Conservation (phyloP, 2,329 filamentous ascomycete genomes). For the Neofusicoccum ribis region DNA sequence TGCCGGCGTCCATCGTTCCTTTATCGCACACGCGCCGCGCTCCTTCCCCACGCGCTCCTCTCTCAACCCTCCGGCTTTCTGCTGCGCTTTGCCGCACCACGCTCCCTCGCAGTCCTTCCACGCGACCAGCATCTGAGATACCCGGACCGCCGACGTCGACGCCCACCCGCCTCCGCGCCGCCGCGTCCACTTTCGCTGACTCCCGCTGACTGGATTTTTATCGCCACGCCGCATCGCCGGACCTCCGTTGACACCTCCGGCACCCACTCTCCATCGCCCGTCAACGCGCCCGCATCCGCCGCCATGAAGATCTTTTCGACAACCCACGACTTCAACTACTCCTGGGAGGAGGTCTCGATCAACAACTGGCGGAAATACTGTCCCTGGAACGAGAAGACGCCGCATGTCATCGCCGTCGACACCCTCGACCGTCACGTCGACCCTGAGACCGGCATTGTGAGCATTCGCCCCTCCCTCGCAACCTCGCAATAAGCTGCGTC, state of each 20-base stretch:
- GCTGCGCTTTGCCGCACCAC: not conserved
- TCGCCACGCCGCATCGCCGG: not conserved
- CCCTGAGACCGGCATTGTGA: slow-evolving; percentile 64
- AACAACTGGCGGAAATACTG: slow-evolving; percentile 99
- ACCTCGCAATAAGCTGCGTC: not conserved
- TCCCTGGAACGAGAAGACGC: slow-evolving; percentile 98
- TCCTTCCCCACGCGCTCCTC: not conserved
- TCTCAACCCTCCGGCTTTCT: not conserved
- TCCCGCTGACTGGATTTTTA: slow-evolving; percentile 4
- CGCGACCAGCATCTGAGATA: not conserved
- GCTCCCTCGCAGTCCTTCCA: not conserved
- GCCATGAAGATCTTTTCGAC: slow-evolving; percentile 95
- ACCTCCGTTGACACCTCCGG: not conserved
- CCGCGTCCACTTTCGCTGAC: slow-evolving; percentile 4
- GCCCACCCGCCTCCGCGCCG: not conserved
- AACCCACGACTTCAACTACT: slow-evolving; percentile 89
- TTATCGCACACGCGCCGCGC: slow-evolving; percentile 11
- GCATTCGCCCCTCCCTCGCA: slow-evolving; percentile 30
- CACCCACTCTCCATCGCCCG: slow-evolving; percentile 24
- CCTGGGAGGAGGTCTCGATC: slow-evolving; percentile 96
- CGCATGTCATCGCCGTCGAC: slow-evolving; percentile 93
- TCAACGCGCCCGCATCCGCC: not conserved
- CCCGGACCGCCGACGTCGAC: not conserved
- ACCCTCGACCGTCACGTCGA: slow-evolving; percentile 75
- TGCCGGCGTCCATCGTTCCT: not conserved